Percentiles rank a stretch among this genome's conserved stretches.
Conservation (phyloP, 345 rosid genomes). For the Luvunga scandens region DNA sequence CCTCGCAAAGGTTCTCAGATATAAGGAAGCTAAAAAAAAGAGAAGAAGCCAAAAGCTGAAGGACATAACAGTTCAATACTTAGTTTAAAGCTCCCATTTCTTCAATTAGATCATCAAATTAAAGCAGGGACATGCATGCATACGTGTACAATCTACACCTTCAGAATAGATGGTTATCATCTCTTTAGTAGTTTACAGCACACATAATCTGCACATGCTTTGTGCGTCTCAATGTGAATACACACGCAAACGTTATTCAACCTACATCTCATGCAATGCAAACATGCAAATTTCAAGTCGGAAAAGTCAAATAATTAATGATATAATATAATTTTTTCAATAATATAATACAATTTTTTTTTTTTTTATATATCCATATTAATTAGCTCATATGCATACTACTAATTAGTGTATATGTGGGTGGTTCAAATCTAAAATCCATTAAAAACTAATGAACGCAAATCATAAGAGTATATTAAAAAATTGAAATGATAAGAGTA, state of each 20-base stretch:
- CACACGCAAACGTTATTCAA: not conserved
- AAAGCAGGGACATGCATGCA: not conserved
- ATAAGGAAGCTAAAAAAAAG: slow-evolving; percentile 1
- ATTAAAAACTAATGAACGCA: too few relatives aligned
- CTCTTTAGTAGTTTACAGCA: not conserved
- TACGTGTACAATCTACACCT: not conserved
- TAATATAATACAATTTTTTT: not conserved
- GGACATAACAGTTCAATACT: not conserved
- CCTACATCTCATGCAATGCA: not conserved
- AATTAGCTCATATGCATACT: too few relatives aligned
- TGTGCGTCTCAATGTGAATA: not conserved
- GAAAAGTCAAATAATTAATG: not conserved
- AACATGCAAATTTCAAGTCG: too few relatives aligned
- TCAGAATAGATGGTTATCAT: not conserved
- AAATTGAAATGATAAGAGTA: not conserved
- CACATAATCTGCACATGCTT: not conserved
- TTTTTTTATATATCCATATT: too few relatives aligned
- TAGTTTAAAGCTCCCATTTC: too few relatives aligned
- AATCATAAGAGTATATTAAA: too few relatives aligned
- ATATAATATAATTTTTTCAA: not conserved
- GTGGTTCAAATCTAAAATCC: too few relatives aligned
- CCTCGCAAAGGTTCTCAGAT: slow-evolving; percentile 13
- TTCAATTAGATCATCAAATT: not conserved
- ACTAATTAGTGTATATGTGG: too few relatives aligned
- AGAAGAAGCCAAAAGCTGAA: not conserved